Base-by-base conservation (phyloP, 805 yeast species). In the Saturnispora saitoi region DNA sequence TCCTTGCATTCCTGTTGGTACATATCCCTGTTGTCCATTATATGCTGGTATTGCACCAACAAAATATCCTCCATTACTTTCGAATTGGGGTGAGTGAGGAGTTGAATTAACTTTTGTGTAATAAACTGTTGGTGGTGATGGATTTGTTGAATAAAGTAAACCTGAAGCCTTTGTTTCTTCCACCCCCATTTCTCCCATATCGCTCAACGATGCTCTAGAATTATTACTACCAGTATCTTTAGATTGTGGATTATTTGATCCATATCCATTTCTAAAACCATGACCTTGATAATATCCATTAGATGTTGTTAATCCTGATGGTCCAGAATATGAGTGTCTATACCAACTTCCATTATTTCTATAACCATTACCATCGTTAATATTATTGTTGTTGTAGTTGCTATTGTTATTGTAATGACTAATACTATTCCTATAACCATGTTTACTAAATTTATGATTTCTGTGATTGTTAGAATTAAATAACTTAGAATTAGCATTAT, bases 281-380 rank as follows among this genome's bases (percentile, higher is more conserved):
- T 19, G 38, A 17, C 24, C 38, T 11, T 34, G 38, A 20, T 34
- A 34, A 19, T 17, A 34, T 17, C 38, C 38, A 17, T 34, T 34
- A 20, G 38, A 34, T 34, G 38, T 20, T 17, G 38, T 20, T 20
- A 34, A 17, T 5, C 39, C 26, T 3, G 46, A 43, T 24, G 46
- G 24, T 11, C 40, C 46, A 12, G 46, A 43, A 36, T 22, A 43
- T n/a, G 46, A 43, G 14, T 32, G 36, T 24, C 40, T 43, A 36
- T 43, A 43, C 46, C 46, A 43, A 9, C 41, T 26, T 30, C 46
- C 34, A 20, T 20, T 20, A 17, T 28, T 32, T 10, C 24, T 22
- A 24, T 24, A n/a, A 32, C 15, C 15, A 32, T 8, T 14, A 24
- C 31, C 31, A 15, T 32, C 20, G 14, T 11, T 17, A 14, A 15